A percentile compares a stretch with the other conserved stretches of the same genome.
These are phyloP conservation scores for Polyplosphaeria fusca DNA, from an alignment of 495 filamentous ascomycete genomes.

Conservation along the genomic window DNA sequence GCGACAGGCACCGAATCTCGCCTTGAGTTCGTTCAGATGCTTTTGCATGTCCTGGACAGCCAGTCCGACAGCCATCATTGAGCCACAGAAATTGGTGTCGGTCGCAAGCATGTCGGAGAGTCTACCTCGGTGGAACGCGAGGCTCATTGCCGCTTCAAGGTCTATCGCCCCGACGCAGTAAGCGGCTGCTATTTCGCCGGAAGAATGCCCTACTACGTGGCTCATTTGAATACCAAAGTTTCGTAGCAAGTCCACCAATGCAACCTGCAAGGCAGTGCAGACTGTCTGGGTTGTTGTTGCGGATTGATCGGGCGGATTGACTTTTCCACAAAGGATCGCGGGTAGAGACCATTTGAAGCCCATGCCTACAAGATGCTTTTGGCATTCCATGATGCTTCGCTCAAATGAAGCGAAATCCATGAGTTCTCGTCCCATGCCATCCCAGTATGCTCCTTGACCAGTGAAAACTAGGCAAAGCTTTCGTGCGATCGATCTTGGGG, in stretches of 20 bases:
- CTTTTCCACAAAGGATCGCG: background rate
- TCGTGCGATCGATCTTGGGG: no score
- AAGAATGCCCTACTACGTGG: slow-evolving; percentile 37
- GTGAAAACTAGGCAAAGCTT: no score
- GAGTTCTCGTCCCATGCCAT: background rate
- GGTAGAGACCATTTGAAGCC: slow-evolving; percentile 19
- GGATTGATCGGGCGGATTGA: background rate
- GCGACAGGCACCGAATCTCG: no score
- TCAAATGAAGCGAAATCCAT: slow-evolving; percentile 27
- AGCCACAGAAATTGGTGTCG: background rate
- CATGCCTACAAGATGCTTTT: background rate
- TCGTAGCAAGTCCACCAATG: slow-evolving; percentile 29
- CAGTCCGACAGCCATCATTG: background rate
- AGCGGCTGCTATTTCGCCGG: slow-evolving; percentile 36
- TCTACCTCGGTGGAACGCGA: slow-evolving; percentile 1
- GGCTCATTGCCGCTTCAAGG: slow-evolving; percentile 13
- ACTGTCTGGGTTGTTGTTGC: background rate
- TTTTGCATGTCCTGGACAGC: background rate
- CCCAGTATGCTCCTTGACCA: slow-evolving; percentile 42
- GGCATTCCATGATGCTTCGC: slow-evolving; percentile 4
- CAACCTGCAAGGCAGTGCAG: slow-evolving; percentile 15
- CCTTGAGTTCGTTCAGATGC: background rate
- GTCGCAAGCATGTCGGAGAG: background rate
- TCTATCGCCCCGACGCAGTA: slow-evolving; percentile 2
- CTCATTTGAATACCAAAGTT: slow-evolving; percentile 4